Conservation (phyloP, 768 basidiomycete genomes). For the Asterophora lycoperdoides region DNA sequence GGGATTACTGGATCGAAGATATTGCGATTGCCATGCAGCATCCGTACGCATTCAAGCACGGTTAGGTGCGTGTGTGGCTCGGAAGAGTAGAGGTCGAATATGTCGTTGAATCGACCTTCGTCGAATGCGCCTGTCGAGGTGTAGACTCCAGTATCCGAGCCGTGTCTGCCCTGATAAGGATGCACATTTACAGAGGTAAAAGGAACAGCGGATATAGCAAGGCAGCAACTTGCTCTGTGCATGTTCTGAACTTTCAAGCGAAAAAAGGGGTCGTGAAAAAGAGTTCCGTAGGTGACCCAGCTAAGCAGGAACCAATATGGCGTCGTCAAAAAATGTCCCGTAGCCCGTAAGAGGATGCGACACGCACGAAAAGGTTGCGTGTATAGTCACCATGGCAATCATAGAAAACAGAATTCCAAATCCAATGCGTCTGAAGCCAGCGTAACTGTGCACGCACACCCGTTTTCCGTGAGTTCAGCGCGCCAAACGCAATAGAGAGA, state of each 20-base stretch:
- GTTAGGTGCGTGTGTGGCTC: conserved; percentile 37
- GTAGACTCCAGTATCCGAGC: conserved; percentile 37
- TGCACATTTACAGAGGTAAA: no score
- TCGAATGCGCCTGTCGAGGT: conserved; percentile 38
- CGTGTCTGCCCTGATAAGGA: conserved; percentile 35
- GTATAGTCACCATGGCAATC: conserved; percentile 34
- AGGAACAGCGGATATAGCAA: no score
- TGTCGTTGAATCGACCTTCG: conserved; percentile 32
- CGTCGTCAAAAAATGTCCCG: background rate
- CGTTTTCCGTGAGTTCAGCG: background rate
- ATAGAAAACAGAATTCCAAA: conserved; percentile 34
- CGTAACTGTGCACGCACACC: conserved; percentile 23
- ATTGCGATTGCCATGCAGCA: conserved; percentile 39
- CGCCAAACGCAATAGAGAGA: background rate
- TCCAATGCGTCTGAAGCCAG: conserved; percentile 34
- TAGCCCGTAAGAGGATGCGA: no score
- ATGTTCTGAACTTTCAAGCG: conserved; percentile 37
- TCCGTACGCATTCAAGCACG: conserved; percentile 34
- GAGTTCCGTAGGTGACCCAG: conserved; percentile 31
- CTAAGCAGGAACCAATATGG: conserved; percentile 13
- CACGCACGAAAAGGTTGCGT: conserved; percentile 38
- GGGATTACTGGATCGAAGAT: conserved; percentile 32
- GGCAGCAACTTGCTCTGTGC: conserved; percentile 28
- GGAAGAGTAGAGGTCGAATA: conserved; percentile 39
- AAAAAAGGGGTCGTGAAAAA: conserved; percentile 42